These are phyloP conservation scores for Penicillium griseofulvum DNA, from an alignment of 2,329 filamentous ascomycete species.

Conservation along the genomic window DNA sequence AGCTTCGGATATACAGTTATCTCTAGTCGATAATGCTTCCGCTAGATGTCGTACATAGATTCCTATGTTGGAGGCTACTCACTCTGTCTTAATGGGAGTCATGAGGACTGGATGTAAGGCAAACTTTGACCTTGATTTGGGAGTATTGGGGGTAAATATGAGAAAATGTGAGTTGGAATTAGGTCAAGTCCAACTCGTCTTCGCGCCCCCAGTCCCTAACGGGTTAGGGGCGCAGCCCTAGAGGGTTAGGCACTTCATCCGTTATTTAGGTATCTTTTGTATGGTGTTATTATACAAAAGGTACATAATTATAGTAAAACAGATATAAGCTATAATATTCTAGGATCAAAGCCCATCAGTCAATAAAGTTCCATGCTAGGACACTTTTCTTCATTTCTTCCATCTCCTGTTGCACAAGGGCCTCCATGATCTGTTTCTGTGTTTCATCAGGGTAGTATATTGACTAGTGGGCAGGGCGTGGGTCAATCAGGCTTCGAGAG, in stretches of 20 bases:
- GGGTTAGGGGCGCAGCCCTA: neutral
- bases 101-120: neutral
- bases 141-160: neutral
- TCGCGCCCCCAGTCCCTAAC: neutral
- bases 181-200: neutral
- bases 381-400: no score
- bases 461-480: no score
- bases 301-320: neutral
- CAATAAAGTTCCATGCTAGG: no score
- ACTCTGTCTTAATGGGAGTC: neutral
- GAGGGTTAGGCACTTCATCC: neutral
- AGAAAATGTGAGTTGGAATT: neutral
- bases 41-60: neutral
- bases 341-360: neutral
- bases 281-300: neutral
- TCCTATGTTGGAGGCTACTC: neutral
- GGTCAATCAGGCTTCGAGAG: no score
- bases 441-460: no score
- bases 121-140: neutral
- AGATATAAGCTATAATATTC: neutral
- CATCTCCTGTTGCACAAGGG: no score
- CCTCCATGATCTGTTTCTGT: no score
- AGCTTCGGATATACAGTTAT: no score
- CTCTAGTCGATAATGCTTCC: neutral
- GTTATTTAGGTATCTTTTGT: neutral